These are phyloP conservation scores for Diospyros kaki DNA, from an alignment of 148 eudicot genomes.

Conservation along the genomic window DNA sequence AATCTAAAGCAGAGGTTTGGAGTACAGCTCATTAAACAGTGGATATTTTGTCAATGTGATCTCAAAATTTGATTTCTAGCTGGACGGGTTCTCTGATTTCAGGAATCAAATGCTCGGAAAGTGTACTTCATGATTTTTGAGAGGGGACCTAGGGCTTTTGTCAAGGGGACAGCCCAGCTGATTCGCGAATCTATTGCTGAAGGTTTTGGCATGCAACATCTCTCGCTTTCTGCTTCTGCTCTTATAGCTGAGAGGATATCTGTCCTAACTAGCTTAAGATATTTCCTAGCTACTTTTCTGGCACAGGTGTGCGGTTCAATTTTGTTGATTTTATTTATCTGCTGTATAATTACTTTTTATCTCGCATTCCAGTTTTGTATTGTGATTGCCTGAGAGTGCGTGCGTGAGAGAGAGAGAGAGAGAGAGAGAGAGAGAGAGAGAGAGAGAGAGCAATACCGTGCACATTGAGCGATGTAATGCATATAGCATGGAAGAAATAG, in stretches of 20 bases:
- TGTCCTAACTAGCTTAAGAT: conserved; percentile 65
- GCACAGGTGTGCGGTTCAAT: conserved; percentile 37
- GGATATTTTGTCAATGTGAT: background rate
- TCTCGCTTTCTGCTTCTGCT: conserved; percentile 58
- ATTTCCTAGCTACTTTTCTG: conserved; percentile 72
- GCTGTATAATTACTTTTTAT: background rate
- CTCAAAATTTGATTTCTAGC: background rate
- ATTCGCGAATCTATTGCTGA: conserved; percentile 55
- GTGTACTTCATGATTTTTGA: conserved; percentile 80
- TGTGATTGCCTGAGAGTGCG: too few relatives aligned
- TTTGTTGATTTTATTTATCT: background rate
- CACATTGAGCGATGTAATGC: background rate
- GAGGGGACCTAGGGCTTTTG: conserved; percentile 86
- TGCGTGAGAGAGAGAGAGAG: background rate
- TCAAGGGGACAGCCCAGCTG: conserved; percentile 55
- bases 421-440: background rate
- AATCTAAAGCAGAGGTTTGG: conserved; percentile 81
- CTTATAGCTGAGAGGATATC: conserved; percentile 73
- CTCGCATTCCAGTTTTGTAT: background rate
- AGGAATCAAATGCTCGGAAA: conserved; percentile 76
- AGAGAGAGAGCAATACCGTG: background rate
- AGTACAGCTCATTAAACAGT: conserved; percentile 1
- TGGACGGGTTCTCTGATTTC: conserved; percentile 10
- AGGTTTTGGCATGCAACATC: conserved; percentile 57
- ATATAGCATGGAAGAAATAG: too few relatives aligned